Percentiles rank a stretch among this genome's conserved stretches.
phyloP scores from a whole-genome alignment of 2,329 filamentous ascomycete species.

The Colletotrichum tanaceti region DNA sequence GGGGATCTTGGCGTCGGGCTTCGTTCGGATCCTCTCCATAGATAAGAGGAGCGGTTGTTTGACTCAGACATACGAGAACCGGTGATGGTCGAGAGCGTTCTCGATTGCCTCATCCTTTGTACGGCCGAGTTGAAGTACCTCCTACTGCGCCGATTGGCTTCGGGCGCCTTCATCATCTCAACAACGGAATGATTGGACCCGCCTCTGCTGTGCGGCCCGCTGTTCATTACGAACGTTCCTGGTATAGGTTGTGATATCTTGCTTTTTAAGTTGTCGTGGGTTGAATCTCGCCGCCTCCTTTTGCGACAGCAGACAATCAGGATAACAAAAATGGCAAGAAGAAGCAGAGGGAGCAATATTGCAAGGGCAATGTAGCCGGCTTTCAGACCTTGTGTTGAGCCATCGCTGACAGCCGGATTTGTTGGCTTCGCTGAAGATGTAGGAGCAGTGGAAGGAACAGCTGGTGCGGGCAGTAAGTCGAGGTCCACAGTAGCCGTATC shows the following conservation, averaged over 20 bases:
- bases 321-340: constrained; percentile 28
- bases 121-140: constrained; percentile 39
- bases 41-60: constrained; percentile 29
- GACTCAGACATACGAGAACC: constrained; percentile 36
- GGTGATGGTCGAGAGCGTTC: constrained; percentile 38
- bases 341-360: constrained; percentile 34
- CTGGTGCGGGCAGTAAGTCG: constrained; percentile 48
- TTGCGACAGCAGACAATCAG: constrained; percentile 47
- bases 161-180: constrained; percentile 41
- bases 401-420: constrained; percentile 41
- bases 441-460: constrained; percentile 43
- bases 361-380: constrained; percentile 39
- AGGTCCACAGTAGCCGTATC: constrained; percentile 55
- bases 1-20: constrained; percentile 18
- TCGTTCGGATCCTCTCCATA: constrained; percentile 34
- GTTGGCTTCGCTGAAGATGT: constrained; percentile 44
- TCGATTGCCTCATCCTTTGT: constrained; percentile 32
- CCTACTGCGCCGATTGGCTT: constrained; percentile 36
- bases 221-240: constrained; percentile 46
- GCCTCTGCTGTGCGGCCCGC: constrained; percentile 36
- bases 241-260: constrained; percentile 50
- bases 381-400: constrained; percentile 17
- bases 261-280: constrained; percentile 41
- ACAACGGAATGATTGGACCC: constrained; percentile 38
- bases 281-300: constrained; percentile 41